Conservation (phyloP, 75 land plant species). For the Gnetum montanum region DNA sequence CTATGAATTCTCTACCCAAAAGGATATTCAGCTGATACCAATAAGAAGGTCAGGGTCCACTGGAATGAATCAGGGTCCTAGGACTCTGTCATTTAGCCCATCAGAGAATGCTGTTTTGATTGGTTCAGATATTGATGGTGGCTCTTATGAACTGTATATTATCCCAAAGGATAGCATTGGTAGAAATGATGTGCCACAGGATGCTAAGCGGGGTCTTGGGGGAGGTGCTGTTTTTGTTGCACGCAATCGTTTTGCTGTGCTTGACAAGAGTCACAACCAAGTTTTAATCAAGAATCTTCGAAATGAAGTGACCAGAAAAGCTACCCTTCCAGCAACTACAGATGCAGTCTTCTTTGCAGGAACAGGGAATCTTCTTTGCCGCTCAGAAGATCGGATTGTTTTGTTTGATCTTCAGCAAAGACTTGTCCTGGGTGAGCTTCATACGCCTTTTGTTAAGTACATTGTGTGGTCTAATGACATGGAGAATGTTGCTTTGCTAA, state of each 20-base stretch:
- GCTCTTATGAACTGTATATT: conserved; percentile 58
- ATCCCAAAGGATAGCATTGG: conserved; percentile 49
- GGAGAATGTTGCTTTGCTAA: conserved; percentile 62
- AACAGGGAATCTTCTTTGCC: conserved; percentile 55
- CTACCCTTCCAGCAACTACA: conserved; percentile 30
- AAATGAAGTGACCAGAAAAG: conserved; percentile 61
- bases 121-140: conserved; percentile 70
- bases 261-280: conserved; percentile 55
- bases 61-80: conserved; percentile 48
- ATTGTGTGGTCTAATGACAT: conserved; percentile 72
- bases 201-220: conserved; percentile 60
- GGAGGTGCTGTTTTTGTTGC: conserved; percentile 69
- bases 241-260: conserved; percentile 52
- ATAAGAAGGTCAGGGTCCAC: conserved; percentile 46
- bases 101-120: conserved; percentile 69
- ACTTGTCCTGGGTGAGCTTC: conserved; percentile 49
- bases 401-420: conserved; percentile 72
- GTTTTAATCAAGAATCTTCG: conserved; percentile 46
- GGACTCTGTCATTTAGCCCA: conserved; percentile 61
- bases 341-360: conserved; percentile 73
- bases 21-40: conserved; percentile 45
- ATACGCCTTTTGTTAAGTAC: conserved; percentile 47
- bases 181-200: conserved; percentile 45
- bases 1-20: conserved; percentile 50
- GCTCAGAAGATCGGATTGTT: conserved; percentile 57